Conservation (phyloP, 768 basidiomycete species). For the Polyporus arcularius region DNA sequence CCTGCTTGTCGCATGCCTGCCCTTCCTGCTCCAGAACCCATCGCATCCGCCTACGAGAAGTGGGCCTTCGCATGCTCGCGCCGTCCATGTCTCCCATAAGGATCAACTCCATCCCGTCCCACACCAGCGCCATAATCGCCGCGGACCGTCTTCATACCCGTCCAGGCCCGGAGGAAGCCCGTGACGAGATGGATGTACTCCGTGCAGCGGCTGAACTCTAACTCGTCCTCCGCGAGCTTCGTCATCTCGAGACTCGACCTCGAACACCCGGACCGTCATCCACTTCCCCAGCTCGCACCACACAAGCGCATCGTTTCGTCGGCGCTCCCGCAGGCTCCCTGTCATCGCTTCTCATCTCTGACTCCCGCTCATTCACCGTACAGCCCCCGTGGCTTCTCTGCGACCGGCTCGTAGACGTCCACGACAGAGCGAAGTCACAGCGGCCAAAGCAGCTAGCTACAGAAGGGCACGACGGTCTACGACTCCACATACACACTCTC, state of each 20-base stretch:
- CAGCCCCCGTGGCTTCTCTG: slow-evolving; percentile 13
- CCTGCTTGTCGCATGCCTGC: too few relatives aligned
- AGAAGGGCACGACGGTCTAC: too few relatives aligned
- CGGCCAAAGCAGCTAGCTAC: too few relatives aligned
- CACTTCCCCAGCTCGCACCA: slow-evolving; percentile 19
- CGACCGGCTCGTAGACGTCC: slow-evolving; percentile 29
- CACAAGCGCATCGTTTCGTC: neutral
- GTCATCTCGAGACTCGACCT: slow-evolving; percentile 19
- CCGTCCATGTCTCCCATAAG: slow-evolving; percentile 6
- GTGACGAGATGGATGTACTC: slow-evolving; percentile 36
- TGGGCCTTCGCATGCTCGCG: slow-evolving; percentile 9
- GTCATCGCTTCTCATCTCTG: neutral
- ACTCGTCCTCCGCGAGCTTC: slow-evolving; percentile 20
- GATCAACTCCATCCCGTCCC: neutral
- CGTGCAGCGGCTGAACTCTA: slow-evolving; percentile 29
- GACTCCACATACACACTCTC: too few relatives aligned
- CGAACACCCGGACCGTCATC: slow-evolving; percentile 21
- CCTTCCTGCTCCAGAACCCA: neutral
- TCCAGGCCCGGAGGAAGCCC: slow-evolving; percentile 32
- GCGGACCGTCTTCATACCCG: slow-evolving; percentile 35
- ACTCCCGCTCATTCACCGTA: slow-evolving; percentile 15
- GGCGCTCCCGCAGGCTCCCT: neutral
- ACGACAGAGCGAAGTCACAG: too few relatives aligned
- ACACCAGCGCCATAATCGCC: slow-evolving; percentile 1
- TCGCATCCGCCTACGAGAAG: neutral